Percentiles rank a stretch among this genome's conserved stretches.
These are phyloP conservation scores for Leucosporidium yakuticum DNA, from an alignment of 768 basidiomycete genomes.

Conservation along the genomic window DNA sequence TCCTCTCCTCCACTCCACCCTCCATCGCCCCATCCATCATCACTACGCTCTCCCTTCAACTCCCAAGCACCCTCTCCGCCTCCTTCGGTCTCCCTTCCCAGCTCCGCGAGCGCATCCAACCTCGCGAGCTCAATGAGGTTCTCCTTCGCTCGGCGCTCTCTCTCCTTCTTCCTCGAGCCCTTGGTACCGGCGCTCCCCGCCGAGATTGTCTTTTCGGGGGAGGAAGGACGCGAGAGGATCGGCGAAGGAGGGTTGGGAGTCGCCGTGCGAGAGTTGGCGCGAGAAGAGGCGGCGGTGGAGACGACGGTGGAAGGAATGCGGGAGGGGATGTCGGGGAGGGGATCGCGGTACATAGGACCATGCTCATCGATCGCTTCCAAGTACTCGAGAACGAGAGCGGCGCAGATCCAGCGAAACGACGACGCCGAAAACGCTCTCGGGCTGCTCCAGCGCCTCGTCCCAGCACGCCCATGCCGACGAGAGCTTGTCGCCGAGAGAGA, in stretches of 20 bases:
- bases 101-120: background rate
- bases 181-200: no score
- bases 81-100: background rate
- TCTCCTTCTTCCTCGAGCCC: no score
- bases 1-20: background rate
- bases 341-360: no score
- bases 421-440: background rate
- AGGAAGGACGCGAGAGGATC: no score
- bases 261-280: no score
- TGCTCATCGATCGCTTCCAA: background rate
- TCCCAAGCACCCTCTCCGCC: background rate
- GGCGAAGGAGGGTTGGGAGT: no score
- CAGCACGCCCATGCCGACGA: slow-evolving; percentile 1
- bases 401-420: background rate
- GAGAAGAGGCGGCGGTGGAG: no score
- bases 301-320: no score
- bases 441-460: background rate
- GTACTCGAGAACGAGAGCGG: slow-evolving; percentile 8
- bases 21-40: background rate
- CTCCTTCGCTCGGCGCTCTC: no score
- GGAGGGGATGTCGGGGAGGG: no score
- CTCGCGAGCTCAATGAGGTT: no score
- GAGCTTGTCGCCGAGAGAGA: background rate
- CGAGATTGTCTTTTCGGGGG: no score
- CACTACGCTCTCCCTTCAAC: background rate